Evolutionary conservation across 1,284 basidiomycete species (phyloP), one percentile per base, ranked within the genome.

Genomic region (Sphaerobolus stellatus): DNA sequence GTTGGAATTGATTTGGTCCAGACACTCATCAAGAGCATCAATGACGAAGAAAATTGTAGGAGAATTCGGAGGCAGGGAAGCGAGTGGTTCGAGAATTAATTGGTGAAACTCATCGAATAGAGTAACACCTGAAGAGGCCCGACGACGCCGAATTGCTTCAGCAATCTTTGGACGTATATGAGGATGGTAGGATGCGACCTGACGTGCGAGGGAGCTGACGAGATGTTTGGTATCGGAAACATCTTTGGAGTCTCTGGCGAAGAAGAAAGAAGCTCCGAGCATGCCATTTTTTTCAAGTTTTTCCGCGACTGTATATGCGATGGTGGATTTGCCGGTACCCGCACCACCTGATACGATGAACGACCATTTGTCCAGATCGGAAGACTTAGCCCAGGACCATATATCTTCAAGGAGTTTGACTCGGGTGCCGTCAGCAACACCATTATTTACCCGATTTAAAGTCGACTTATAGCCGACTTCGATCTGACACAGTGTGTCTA

Each of bases 251-350:
- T 28, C 25, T 67, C 54, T 36, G 11, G 18, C 14, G 25, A 55
- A 59, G 46, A 62, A 62, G 43, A 59, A 57, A 24, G 46, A 59
- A 3, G 55, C 61, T 3, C 55, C 61, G 5, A 62, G 56, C 20
- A 55, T 56, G 8, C 50, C 25, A 9, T 40, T 33, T 20, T 38
- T 16, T 4, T 54, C 52, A 2, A 52, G 41, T 13, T 48, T 33
- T 11, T n/a, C 27, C 38, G 58, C 58, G 6, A 62, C 8, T n/a
- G 56, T 58, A 36, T 58, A 50, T 6, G 61, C 56, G 30, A 62
- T 54, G 2, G 59, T 59, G 9, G 61, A 59, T 47, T 62, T 62
- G 13, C 61, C 61, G 6, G 56, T 56, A n/a, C 61, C 61, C 18
- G 61, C 59, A 27, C 56, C 53, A 25, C 56, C 61, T 34, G 46